Conservation (phyloP, 1,284 basidiomycete genomes). For the Malassezia furfur region DNA sequence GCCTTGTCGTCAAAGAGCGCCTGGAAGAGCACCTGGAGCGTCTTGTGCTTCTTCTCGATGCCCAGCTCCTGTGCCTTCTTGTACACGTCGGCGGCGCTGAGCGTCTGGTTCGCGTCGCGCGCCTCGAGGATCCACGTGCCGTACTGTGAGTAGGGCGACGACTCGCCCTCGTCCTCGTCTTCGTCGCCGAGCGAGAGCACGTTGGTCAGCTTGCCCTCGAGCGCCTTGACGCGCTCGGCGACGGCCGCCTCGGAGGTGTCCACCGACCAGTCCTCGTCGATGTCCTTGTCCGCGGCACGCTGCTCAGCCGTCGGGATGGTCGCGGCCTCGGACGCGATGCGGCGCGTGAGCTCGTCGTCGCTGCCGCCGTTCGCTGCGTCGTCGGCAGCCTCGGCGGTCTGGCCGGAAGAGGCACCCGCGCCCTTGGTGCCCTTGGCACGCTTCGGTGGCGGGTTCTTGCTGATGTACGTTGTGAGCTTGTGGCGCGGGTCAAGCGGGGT, state of each 20-base stretch:
- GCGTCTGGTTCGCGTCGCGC: conserved; percentile 51
- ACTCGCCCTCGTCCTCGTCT: conserved; percentile 59
- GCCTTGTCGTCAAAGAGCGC: conserved; percentile 75
- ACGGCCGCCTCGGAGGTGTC: conserved; percentile 88
- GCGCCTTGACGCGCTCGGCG: conserved; percentile 68
- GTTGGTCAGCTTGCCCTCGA: conserved; percentile 60
- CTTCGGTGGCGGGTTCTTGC: conserved; percentile 83
- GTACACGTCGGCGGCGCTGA: conserved; percentile 60
- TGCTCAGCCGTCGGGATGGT: conserved; percentile 51
- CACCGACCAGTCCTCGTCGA: conserved; percentile 69
- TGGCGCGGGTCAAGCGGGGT: conserved; percentile 91
- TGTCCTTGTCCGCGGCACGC: conserved; percentile 50
- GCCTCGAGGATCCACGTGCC: conserved; percentile 80
- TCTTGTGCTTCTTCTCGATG: conserved; percentile 92
- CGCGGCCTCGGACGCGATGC: conserved; percentile 53
- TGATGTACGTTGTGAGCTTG: conserved; percentile 89
- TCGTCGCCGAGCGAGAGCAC: conserved; percentile 59
- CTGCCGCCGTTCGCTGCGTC: conserved; percentile 43
- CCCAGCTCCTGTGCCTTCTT: conserved; percentile 85
- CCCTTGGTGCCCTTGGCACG: conserved; percentile 51
- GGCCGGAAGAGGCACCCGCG: conserved; percentile 53
- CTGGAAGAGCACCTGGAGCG: conserved; percentile 72
- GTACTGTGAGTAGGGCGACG: conserved; percentile 66
- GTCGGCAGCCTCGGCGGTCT: conserved; percentile 38
- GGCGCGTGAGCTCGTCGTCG: conserved; percentile 51